Percentiles rank a stretch among this genome's conserved stretches.
Conservation (phyloP, 2,329 filamentous ascomycete species). For the Ceratocystis smalleyi region DNA sequence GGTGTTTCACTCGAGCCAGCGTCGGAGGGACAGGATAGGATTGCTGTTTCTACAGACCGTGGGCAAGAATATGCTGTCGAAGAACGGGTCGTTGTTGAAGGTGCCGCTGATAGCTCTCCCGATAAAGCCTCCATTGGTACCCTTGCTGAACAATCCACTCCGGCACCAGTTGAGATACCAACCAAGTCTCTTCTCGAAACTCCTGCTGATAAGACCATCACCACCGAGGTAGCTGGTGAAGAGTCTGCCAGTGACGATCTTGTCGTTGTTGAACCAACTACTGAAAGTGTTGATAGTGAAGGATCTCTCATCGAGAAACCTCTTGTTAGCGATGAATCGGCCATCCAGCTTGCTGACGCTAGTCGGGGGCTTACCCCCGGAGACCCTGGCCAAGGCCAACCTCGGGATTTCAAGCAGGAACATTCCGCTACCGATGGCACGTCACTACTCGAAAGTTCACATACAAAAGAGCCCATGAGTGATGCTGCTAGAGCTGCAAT, state of each 20-base stretch:
- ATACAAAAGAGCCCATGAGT: neutral
- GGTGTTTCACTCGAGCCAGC: neutral
- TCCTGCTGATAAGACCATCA: neutral
- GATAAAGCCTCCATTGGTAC: neutral
- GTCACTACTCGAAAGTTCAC: neutral
- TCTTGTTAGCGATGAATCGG: neutral
- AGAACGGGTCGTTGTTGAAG: neutral
- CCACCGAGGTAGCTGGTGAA: neutral
- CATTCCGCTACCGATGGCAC: too few species aligned
- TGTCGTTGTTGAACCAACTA: neutral
- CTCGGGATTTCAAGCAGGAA: neutral
- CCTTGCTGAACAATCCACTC: neutral
- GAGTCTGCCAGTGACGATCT: neutral
- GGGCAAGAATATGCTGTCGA: neutral
- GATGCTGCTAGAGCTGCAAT: constrained; percentile 14
- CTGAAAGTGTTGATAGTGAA: neutral
- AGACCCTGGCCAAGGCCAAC: neutral
- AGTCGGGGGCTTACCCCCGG: neutral
- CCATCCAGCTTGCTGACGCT: neutral
- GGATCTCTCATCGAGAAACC: neutral
- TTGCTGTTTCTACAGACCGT: too few species aligned
- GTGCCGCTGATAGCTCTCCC: neutral
- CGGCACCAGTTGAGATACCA: neutral
- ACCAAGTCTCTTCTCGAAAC: neutral
- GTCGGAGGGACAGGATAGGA: too few species aligned